Evolutionary conservation across 768 basidiomycete genomes (phyloP).

Genomic region (Lactarius evosmus): DNA sequence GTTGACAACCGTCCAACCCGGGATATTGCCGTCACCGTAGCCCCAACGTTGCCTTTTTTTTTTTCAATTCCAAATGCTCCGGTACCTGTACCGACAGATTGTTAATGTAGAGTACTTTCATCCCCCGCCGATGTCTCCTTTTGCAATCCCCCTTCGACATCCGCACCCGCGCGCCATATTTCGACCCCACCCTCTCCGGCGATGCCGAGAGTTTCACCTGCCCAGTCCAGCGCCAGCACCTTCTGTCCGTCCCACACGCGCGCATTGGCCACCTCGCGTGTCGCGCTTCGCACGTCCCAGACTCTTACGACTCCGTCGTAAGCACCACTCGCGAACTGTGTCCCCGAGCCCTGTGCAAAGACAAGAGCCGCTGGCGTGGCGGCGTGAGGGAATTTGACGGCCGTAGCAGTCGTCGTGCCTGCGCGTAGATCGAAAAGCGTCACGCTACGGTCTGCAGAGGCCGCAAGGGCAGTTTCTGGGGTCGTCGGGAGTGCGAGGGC

Average conservation of each 20-base stretch:
- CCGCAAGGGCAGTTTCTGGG: conserved; percentile 50
- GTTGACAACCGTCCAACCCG: neutral
- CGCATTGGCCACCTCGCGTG: conserved; percentile 62
- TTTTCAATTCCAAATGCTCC: neutral
- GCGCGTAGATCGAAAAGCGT: conserved; percentile 66
- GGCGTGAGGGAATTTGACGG: conserved; percentile 53
- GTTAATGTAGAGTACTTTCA: conserved; percentile 6
- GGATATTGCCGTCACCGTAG: neutral
- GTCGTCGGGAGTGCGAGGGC: conserved; percentile 48
- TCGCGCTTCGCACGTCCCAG: conserved; percentile 75
- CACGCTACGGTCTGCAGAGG: conserved; percentile 73
- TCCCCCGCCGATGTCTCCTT: conserved; percentile 11
- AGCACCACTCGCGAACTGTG: conserved; percentile 66
- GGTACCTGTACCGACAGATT: neutral
- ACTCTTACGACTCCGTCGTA: conserved; percentile 76
- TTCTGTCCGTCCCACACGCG: conserved; percentile 56
- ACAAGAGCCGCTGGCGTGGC: conserved; percentile 65
- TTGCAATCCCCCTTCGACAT: conserved; percentile 26
- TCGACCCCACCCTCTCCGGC: conserved; percentile 34
- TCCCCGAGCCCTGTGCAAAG: conserved; percentile 30
- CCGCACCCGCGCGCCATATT: conserved; percentile 33
- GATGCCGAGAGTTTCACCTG: conserved; percentile 29
- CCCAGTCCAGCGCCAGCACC: conserved; percentile 48
- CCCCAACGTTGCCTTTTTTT: neutral
- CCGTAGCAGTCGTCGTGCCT: conserved; percentile 35